These are phyloP conservation scores for Scenedesmus sp. DNA, from an alignment of 163 green algal genomes.

Conservation along the genomic window DNA sequence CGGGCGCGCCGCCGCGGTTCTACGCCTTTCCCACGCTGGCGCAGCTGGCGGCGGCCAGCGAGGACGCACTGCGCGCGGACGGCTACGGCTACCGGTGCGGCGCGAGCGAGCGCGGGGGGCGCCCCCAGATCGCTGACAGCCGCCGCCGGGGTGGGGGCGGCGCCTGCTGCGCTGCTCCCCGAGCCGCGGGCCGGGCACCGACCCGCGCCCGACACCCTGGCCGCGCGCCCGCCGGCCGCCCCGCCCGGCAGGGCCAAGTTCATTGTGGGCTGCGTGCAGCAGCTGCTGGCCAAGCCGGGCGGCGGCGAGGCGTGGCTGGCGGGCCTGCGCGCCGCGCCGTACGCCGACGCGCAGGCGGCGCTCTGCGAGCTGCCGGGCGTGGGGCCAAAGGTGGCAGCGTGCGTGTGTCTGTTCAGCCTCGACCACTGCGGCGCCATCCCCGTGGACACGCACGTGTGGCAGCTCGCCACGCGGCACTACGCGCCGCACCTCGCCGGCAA, in stretches of 20 bases:
- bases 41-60: constrained; percentile 79
- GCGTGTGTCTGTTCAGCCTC: constrained; percentile 91
- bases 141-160: too few relatives aligned
- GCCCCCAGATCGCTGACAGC: not conserved
- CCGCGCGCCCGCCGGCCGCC: not conserved
- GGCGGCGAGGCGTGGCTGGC: constrained; percentile 84
- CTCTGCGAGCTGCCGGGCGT: constrained; percentile 81
- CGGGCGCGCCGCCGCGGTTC: constrained; percentile 60
- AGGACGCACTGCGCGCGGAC: constrained; percentile 79
- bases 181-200: not conserved
- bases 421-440: constrained; percentile 88
- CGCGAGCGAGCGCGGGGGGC: not conserved
- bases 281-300: constrained; percentile 68
- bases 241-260: constrained; percentile 79
- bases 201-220: too few relatives aligned
- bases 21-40: constrained; percentile 89
- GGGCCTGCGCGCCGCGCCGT: constrained; percentile 66
- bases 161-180: not conserved
- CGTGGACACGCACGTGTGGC: constrained; percentile 97
- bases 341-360: constrained; percentile 70
- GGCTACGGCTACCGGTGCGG: constrained; percentile 82
- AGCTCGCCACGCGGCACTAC: constrained; percentile 82
- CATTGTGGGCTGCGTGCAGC: constrained; percentile 73
- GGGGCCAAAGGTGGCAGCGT: constrained; percentile 91
- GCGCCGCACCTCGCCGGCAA: constrained; percentile 75